These are phyloP conservation scores for Mycena sanguinolenta DNA, from an alignment of 768 basidiomycete species.

Conservation along the genomic window DNA sequence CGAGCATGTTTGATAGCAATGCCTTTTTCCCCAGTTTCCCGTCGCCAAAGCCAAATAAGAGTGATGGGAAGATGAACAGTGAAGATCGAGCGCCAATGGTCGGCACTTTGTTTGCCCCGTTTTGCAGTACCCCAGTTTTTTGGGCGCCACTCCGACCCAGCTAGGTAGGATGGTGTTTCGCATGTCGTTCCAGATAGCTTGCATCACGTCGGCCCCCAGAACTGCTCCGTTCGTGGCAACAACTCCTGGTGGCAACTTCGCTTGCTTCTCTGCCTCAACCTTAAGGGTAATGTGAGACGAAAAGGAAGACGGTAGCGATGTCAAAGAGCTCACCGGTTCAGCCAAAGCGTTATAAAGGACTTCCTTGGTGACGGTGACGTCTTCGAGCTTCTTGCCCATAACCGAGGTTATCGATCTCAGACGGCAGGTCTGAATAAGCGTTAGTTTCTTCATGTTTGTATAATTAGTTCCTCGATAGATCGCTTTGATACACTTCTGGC, in stretches of 20 bases:
- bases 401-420: not conserved
- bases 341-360: not conserved
- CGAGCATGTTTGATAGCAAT: conserved; percentile 48
- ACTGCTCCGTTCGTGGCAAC: conserved; percentile 6
- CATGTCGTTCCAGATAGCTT: conserved; percentile 37
- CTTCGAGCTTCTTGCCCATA: not conserved
- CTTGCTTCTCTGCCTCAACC: not conserved
- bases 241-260: not conserved
- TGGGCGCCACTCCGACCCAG: conserved; percentile 39
- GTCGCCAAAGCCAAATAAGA: conserved; percentile 51
- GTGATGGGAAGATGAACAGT: conserved; percentile 50
- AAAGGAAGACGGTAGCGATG: not conserved
- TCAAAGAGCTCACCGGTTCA: not conserved
- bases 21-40: conserved; percentile 29
- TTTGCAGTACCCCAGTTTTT: conserved; percentile 40
- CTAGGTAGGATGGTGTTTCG: conserved; percentile 40
- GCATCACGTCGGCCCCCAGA: conserved; percentile 39
- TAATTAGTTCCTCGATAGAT: conserved; percentile 14
- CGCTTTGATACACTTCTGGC: not conserved
- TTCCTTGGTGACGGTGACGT: not conserved
- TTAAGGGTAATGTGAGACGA: not conserved
- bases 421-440: not conserved
- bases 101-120: conserved; percentile 48
- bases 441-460: not conserved
- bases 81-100: conserved; percentile 51